Evolutionary conservation across 1,284 basidiomycete genomes (phyloP).

Genomic region (Cutaneotrichosporon daszewskae): DNA sequence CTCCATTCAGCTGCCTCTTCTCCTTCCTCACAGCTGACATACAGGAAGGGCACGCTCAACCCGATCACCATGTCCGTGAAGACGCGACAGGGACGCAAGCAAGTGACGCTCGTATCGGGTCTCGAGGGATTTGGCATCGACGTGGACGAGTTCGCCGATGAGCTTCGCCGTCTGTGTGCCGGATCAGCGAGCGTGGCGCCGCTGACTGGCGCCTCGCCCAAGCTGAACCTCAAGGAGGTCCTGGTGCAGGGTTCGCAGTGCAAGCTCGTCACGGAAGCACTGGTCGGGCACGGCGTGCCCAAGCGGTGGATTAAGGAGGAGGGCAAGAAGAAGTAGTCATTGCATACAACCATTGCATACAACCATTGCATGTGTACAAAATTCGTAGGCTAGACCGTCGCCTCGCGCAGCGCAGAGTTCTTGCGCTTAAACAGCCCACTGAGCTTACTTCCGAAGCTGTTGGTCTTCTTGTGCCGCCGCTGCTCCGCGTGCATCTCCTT

Average conservation of each 20-base stretch:
- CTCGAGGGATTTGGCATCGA: constrained; percentile 69
- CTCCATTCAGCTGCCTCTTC: constrained; percentile 8
- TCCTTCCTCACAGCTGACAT: constrained; percentile 46
- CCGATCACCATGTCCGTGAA: constrained; percentile 65
- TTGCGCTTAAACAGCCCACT: too few species aligned
- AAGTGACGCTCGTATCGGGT: constrained; percentile 66
- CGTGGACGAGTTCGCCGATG: constrained; percentile 69
- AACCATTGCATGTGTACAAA: too few species aligned
- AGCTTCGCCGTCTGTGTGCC: constrained; percentile 68
- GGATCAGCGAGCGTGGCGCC: constrained; percentile 59
- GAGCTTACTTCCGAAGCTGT: too few species aligned
- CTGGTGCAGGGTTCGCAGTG: constrained; percentile 76
- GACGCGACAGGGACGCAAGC: constrained; percentile 67
- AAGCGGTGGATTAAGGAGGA: constrained; percentile 67
- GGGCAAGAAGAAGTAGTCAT: constrained; percentile 12
- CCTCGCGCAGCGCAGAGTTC: too few species aligned
- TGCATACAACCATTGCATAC: not conserved
- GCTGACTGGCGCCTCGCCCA: constrained; percentile 39
- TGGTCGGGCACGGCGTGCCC: constrained; percentile 65
- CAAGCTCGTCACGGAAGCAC: constrained; percentile 59
- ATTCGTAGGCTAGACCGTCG: too few species aligned
- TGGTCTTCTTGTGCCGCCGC: not conserved
- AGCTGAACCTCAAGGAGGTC: constrained; percentile 55
- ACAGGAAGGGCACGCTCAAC: constrained; percentile 66
- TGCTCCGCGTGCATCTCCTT: constrained; percentile 1